Evolutionary conservation across 2,329 filamentous ascomycete species (phyloP), one percentile per base, ranked within the genome.

Genomic region (Xylaria sp.): DNA sequence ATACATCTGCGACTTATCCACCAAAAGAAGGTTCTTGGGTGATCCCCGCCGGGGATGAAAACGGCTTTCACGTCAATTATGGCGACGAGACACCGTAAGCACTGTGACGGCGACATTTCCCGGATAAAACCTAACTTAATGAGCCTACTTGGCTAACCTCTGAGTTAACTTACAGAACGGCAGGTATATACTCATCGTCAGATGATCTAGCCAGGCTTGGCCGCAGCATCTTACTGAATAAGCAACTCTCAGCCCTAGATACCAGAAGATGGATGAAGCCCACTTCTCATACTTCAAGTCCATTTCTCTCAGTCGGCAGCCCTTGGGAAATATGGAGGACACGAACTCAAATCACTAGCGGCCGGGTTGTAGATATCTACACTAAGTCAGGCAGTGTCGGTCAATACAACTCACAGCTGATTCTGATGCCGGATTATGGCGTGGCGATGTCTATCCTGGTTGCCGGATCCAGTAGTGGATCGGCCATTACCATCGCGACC

Each of bases 241-340:
- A 60, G 37, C 65, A 68, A 35, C 65, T 68, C 37, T 68, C 65
- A 18, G 58, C 51, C 5, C 6, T 63, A 23, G 59, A 65, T n/a
- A 63, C 65, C 10, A 37, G 53, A 32, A 61, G 21, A 21, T 68
- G 62, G 58, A 68, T 65, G 65, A 65, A 69, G 13, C 58, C 61
- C 2, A 59, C 27, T 1, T 59, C 58, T 2, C 68, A 68, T 35
- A 68, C 58, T 16, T 55, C 61, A n/a, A 65, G 53, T 35, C 40
- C 18, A 2, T 60, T 23, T 8, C 55, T 58, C 40, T 70, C 65
- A 1, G 65, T 65, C 27, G 62, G 68, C 3, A 63, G 48, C 16
- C 65, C 65, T 18, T 65, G 59, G 62, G 62, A 68, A 48, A 70
- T 68, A 65, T 55, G 54, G 62, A 54, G 65, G 27, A 60, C 68